Percentiles rank a stretch among this genome's conserved stretches.
phyloP scores from a whole-genome alignment of 2,329 filamentous ascomycete genomes.

The Aspergillus latus region DNA sequence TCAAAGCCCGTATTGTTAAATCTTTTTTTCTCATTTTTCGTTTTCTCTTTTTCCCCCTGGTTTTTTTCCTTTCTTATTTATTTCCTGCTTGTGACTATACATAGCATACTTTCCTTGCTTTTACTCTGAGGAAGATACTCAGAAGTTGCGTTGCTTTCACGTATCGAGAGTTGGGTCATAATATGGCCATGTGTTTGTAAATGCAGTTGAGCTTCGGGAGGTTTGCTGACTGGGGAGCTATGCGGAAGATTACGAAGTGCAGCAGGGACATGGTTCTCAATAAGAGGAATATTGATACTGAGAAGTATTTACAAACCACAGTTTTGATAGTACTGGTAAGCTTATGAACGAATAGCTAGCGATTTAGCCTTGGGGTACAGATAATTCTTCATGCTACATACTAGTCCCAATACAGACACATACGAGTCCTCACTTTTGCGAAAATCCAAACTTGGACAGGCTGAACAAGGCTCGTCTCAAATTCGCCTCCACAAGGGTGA shows the following conservation, averaged over 20 bases:
- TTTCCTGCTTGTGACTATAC: constrained; percentile 6
- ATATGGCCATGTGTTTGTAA: not conserved
- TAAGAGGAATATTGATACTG: too few relatives aligned
- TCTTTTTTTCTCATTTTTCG: constrained; percentile 50
- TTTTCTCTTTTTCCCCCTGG: constrained; percentile 59
- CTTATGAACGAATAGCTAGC: too few relatives aligned
- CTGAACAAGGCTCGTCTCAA: too few relatives aligned
- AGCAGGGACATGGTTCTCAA: not conserved
- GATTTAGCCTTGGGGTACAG: too few relatives aligned
- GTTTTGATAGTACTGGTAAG: too few relatives aligned
- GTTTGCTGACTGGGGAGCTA: not conserved
- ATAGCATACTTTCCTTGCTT: constrained; percentile 8
- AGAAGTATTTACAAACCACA: too few relatives aligned
- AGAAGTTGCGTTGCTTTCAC: constrained; percentile 1
- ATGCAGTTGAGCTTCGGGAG: not conserved
- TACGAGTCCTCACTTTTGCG: too few relatives aligned
- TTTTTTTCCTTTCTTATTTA: constrained; percentile 41
- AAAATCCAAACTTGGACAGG: too few relatives aligned
- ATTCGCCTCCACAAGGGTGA: too few relatives aligned
- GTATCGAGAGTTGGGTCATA: not conserved
- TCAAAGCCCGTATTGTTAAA: constrained; percentile 28
- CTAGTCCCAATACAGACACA: too few relatives aligned
- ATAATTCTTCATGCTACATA: too few relatives aligned
- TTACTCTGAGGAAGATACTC: constrained; percentile 3
- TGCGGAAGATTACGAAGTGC: not conserved